Evolutionary conservation across 768 basidiomycete genomes (phyloP), one percentile per base, ranked within the genome.

Genomic region (Tulasnella sp.): DNA sequence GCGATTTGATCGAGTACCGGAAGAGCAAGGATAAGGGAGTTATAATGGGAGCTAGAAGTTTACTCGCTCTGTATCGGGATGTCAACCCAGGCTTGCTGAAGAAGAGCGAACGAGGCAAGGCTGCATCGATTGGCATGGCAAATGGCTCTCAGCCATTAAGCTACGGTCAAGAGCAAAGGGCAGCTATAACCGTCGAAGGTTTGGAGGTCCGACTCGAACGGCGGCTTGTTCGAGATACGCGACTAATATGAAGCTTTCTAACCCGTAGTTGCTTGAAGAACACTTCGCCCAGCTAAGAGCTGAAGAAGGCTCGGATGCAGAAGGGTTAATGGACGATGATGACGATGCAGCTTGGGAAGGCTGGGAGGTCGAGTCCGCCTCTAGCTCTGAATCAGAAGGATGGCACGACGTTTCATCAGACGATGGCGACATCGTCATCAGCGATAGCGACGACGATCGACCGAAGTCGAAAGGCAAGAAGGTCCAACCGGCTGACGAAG

Each of bases 21-120:
- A 99, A 97, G 85, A 96, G 94, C 80, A 89, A 91, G 80, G 97
- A 98, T 83, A 99, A 98, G 85, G 88, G 91, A 0, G 95, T 97
- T 58, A 91, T 91, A 8, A 89, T 93, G n/a, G 95, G 93, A 67
- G 91, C 94, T 2, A 86, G 97, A 36, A 93, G 95, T 17, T 81
- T 99, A 68, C 83, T 99, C 72, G 93, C 92, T 81, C 85, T 99
- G 19, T 99, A 93, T 85, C 87, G 97, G n/a, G 96, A 99, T 80
- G 93, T 97, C 77, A 97, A 98, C 82, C 97, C 97, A 1, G 90
- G 89, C 8, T 88, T 99, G 88, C 85, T 99, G 80, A 97, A 94
- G 83, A 86, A 90, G 78, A 86, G 94, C 76, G 97, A 99, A 81
- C 85, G 96, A 92, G 97, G 97, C 67, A 99, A 99, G 86, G 91